A percentile compares a stretch with the other conserved stretches of the same genome.
Conservation (phyloP, 352 stramenopile genomes). For the Pythium aquatile region DNA sequence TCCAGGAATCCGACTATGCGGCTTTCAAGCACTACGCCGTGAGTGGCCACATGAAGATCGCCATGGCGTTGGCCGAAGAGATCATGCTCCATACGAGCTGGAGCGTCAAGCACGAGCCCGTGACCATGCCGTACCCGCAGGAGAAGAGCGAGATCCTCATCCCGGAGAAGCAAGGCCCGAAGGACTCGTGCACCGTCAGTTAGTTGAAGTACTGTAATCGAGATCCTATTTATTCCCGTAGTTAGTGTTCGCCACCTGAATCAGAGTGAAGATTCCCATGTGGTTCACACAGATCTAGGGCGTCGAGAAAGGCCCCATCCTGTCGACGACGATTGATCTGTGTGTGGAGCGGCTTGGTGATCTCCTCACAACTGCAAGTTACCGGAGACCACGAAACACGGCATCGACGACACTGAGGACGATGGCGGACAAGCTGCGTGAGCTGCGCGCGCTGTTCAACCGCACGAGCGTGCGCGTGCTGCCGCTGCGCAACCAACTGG, state of each 20-base stretch:
- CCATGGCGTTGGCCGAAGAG: constrained; percentile 63
- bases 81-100: constrained; percentile 69
- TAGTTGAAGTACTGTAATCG: not conserved
- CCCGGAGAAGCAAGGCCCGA: constrained; percentile 52
- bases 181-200: constrained; percentile 35
- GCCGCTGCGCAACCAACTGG: constrained; percentile 54
- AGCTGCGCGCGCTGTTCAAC: constrained; percentile 60
- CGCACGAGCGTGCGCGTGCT: constrained; percentile 67
- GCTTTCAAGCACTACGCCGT: constrained; percentile 84
- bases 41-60: constrained; percentile 83
- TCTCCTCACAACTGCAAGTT: constrained; percentile 22
- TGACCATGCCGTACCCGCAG: constrained; percentile 79
- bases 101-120: constrained; percentile 43
- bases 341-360: constrained; percentile 2
- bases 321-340: no score
- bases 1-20: constrained; percentile 67
- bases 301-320: not conserved
- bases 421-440: constrained; percentile 55
- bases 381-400: not conserved
- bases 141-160: constrained; percentile 76
- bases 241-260: constrained; percentile 9
- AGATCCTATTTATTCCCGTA: constrained; percentile 9
- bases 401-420: not conserved
- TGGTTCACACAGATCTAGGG: constrained; percentile 6
- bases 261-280: not conserved